Evolutionary conservation across 2,329 filamentous ascomycete genomes (phyloP).

Genomic region (Drechslerella dactyloides): DNA sequence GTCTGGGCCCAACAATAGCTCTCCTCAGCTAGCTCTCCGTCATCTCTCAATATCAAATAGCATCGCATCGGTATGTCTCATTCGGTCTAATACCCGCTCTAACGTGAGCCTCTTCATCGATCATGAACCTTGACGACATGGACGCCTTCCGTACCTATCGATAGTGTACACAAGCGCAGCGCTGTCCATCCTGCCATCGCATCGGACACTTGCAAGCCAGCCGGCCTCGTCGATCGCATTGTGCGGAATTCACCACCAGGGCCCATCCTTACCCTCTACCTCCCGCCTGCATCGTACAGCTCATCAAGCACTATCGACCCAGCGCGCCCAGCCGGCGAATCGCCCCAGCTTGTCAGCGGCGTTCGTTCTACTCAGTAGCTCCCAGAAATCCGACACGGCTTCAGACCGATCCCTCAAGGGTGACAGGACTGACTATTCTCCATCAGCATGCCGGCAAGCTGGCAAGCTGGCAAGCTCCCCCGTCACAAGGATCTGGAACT

Average conservation of each 20-base stretch:
- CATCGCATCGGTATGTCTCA: slow-evolving; percentile 15
- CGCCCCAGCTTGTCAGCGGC: slow-evolving; percentile 35
- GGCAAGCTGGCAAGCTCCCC: slow-evolving; percentile 7
- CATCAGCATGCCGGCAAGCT: slow-evolving; percentile 6
- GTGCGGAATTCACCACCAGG: slow-evolving; percentile 15
- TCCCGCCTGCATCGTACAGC: slow-evolving; percentile 46
- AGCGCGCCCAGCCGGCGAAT: slow-evolving; percentile 26
- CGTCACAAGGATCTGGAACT: slow-evolving; percentile 31
- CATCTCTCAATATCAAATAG: not conserved
- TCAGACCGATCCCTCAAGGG: slow-evolving; percentile 10
- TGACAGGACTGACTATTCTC: slow-evolving; percentile 5
- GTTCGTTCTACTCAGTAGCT: too few species aligned
- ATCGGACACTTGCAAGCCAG: slow-evolving; percentile 12
- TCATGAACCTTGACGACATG: too few species aligned
- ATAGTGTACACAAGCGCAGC: not conserved
- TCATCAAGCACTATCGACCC: slow-evolving; percentile 49
- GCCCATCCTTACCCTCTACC: slow-evolving; percentile 41
- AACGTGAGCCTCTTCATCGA: too few species aligned
- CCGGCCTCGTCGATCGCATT: not conserved
- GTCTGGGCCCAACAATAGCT: not conserved
- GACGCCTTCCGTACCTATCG: too few species aligned
- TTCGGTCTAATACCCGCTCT: not conserved
- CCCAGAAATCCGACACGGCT: slow-evolving; percentile 33
- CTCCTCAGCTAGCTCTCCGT: not conserved
- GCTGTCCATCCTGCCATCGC: too few species aligned